phyloP scores from a whole-genome alignment of 2,329 filamentous ascomycete species.

The Pseudofabraea citricarpa region DNA sequence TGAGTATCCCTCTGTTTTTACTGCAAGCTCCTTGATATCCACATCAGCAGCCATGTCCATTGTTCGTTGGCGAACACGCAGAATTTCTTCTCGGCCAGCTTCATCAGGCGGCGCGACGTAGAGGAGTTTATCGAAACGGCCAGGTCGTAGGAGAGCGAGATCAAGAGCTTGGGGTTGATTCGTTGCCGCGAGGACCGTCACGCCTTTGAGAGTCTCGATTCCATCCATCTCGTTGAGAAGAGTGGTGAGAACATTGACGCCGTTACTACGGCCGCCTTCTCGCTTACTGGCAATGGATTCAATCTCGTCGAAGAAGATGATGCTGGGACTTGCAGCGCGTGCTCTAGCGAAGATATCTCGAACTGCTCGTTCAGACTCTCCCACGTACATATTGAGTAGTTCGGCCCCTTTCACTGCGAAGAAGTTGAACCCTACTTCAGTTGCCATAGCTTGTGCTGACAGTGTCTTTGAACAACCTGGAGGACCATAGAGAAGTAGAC shows the following conservation, averaged over 20 bases:
- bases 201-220: slow-evolving; percentile 77
- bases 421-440: slow-evolving; percentile 88
- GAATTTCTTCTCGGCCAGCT: slow-evolving; percentile 70
- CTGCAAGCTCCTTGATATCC: slow-evolving; percentile 58
- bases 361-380: slow-evolving; percentile 83
- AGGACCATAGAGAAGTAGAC: slow-evolving; percentile 84
- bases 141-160: slow-evolving; percentile 77
- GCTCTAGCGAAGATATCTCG: slow-evolving; percentile 84
- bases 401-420: slow-evolving; percentile 92
- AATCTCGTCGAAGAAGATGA: slow-evolving; percentile 97
- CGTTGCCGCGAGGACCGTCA: slow-evolving; percentile 85
- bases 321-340: slow-evolving; percentile 77
- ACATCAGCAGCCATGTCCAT: slow-evolving; percentile 59
- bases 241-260: slow-evolving; percentile 82
- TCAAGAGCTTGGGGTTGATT: slow-evolving; percentile 87
- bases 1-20: slow-evolving; percentile 69
- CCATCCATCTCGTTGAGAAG: slow-evolving; percentile 95
- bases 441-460: slow-evolving; percentile 84
- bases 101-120: slow-evolving; percentile 80
- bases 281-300: slow-evolving; percentile 65
- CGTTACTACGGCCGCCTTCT: slow-evolving; percentile 39
- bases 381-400: slow-evolving; percentile 94
- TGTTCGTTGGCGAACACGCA: slow-evolving; percentile 60
- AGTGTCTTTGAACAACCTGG: slow-evolving; percentile 95
- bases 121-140: slow-evolving; percentile 77